A percentile compares a stretch with the other conserved stretches of the same genome.
phyloP scores from a whole-genome alignment of 441 rosid genomes.

The Erodium texanum region DNA sequence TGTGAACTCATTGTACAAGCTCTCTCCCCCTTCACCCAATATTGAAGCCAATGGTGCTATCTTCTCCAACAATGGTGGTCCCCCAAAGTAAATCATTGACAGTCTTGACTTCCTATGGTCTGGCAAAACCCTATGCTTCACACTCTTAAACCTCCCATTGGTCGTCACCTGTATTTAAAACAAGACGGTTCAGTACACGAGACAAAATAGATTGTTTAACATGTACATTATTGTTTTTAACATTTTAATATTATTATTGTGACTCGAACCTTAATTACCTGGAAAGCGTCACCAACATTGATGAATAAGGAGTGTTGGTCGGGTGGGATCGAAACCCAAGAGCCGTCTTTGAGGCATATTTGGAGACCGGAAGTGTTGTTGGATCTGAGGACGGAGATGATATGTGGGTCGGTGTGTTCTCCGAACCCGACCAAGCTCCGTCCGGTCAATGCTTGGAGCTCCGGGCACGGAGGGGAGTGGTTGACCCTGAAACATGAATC shows the following conservation, averaged over 20 bases:
- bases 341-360: slow-evolving; percentile 39
- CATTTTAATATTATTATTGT: too few species aligned
- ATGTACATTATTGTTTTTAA: too few species aligned
- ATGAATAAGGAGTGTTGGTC: slow-evolving; percentile 47
- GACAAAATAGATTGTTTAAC: too few species aligned
- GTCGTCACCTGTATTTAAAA: not conserved
- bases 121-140: not conserved
- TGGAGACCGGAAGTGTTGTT: slow-evolving; percentile 52
- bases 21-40: not conserved
- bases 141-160: not conserved
- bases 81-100: not conserved
- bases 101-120: not conserved
- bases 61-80: not conserved
- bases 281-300: slow-evolving; percentile 52
- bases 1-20: not conserved
- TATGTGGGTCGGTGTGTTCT: slow-evolving; percentile 66
- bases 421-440: slow-evolving; percentile 49
- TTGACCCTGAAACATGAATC: slow-evolving; percentile 57
- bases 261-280: too few species aligned
- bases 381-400: slow-evolving; percentile 51
- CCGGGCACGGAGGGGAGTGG: slow-evolving; percentile 43
- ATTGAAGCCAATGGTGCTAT: not conserved
- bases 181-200: too few species aligned
- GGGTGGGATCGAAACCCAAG: slow-evolving; percentile 53
- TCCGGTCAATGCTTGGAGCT: slow-evolving; percentile 25